Evolutionary conservation across 2,329 filamentous ascomycete species (phyloP).

Genomic region (Hypoxylon sp.): DNA sequence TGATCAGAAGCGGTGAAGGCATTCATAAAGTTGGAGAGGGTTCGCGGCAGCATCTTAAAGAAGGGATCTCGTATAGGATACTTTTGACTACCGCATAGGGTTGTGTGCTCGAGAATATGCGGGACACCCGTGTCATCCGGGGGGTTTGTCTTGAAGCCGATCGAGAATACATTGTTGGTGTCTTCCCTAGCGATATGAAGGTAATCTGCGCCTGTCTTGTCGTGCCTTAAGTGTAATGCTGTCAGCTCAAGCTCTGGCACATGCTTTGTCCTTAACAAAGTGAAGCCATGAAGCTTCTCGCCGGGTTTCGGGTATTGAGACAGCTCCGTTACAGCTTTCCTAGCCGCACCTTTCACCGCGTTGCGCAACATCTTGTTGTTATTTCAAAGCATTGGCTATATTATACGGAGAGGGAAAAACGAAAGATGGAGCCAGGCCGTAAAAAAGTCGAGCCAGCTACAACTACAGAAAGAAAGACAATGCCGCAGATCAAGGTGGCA

Average conservation of each 20-base stretch:
- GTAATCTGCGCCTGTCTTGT: slow-evolving; percentile 96
- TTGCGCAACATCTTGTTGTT: slow-evolving; percentile 66
- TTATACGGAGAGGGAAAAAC: slow-evolving; percentile 10
- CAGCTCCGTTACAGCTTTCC: slow-evolving; percentile 81
- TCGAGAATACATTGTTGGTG: slow-evolving; percentile 99
- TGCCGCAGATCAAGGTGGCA: slow-evolving; percentile 5
- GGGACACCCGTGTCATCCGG: slow-evolving; percentile 96
- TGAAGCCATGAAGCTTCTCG: slow-evolving; percentile 93
- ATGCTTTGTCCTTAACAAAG: slow-evolving; percentile 87
- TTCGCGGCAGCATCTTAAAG: slow-evolving; percentile 99
- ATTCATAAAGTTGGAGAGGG: slow-evolving; percentile 99
- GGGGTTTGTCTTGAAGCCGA: slow-evolving; percentile 99
- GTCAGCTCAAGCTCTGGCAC: slow-evolving; percentile 95
- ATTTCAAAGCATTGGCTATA: slow-evolving; percentile 2
- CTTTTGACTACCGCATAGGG: slow-evolving; percentile 94
- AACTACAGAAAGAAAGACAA: neutral
- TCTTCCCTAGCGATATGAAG: slow-evolving; percentile 95
- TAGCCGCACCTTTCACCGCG: slow-evolving; percentile 63
- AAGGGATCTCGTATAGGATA: slow-evolving; percentile 99
- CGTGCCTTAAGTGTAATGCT: slow-evolving; percentile 89
- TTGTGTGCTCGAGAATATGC: slow-evolving; percentile 98
- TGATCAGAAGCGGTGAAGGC: slow-evolving; percentile 97
- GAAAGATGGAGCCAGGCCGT: slow-evolving; percentile 5
- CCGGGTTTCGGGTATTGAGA: slow-evolving; percentile 83
- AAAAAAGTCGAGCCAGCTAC: neutral